Evolutionary conservation across 495 filamentous ascomycete genomes (phyloP).

Genomic region (Bathelium albidoporum): DNA sequence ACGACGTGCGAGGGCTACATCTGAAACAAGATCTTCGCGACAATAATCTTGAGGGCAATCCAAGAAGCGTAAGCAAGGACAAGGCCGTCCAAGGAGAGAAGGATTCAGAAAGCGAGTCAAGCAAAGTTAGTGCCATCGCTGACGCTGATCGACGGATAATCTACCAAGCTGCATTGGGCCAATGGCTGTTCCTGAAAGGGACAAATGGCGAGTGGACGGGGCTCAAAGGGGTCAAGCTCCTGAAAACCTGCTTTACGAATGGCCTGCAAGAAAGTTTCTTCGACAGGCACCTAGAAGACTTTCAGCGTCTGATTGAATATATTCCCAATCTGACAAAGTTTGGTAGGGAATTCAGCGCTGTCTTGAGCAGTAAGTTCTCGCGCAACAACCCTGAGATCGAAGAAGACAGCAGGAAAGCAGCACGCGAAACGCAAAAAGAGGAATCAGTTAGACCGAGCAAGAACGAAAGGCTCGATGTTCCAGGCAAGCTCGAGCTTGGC

Average conservation of each 20-base stretch:
- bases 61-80: neutral
- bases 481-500: neutral
- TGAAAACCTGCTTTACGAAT: neutral
- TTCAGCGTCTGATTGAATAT: neutral
- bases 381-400: neutral
- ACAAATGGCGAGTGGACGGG: neutral
- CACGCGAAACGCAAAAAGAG: neutral
- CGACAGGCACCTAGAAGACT: neutral
- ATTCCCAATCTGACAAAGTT: neutral
- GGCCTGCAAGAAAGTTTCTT: neutral
- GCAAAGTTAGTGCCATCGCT: neutral
- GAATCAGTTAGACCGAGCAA: neutral
- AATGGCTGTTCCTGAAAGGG: neutral
- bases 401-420: neutral
- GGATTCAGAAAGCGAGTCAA: neutral
- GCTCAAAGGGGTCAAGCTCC: conserved; percentile 1
- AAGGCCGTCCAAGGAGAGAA: neutral
- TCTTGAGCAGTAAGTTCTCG: neutral
- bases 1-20: neutral
- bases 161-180: neutral
- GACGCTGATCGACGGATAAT: neutral
- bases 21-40: neutral
- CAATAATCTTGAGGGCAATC: neutral
- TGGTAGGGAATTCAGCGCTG: neutral
- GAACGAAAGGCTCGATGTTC: neutral